Conservation (phyloP, 805 yeast species). For the Isabelozyma pseudorhagii region DNA sequence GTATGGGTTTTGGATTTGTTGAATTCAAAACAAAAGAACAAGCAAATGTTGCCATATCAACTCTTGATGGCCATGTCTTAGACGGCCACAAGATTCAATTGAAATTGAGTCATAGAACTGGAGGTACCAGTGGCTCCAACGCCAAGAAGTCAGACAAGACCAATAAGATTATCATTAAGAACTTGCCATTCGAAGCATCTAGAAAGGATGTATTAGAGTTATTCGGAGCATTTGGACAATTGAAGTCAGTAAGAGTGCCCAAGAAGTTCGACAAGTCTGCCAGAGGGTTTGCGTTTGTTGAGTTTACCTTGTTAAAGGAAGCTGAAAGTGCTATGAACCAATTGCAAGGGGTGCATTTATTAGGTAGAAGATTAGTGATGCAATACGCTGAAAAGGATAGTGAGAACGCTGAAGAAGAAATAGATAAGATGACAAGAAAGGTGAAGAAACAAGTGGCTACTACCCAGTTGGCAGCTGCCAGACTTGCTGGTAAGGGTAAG, state of each 20-base stretch:
- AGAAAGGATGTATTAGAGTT: conserved; percentile 90
- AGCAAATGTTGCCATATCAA: conserved; percentile 71
- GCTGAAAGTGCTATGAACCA: conserved; percentile 94
- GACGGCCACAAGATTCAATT: conserved; percentile 90
- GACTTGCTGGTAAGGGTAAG: conserved; percentile 71
- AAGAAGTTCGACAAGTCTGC: conserved; percentile 93
- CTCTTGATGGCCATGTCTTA: conserved; percentile 71
- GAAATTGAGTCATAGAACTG: conserved; percentile 80
- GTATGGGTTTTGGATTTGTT: conserved; percentile 98
- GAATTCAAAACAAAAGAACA: conserved; percentile 79
- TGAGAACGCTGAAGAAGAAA: conserved; percentile 83
- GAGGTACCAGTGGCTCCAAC: conserved; percentile 28
- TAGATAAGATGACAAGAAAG: conserved; percentile 83
- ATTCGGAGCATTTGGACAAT: conserved; percentile 91
- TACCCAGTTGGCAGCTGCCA: conserved; percentile 66
- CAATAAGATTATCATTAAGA: conserved; percentile 90
- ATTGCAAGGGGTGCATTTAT: conserved; percentile 90
- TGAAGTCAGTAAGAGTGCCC: conserved; percentile 93
- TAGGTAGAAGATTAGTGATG: conserved; percentile 92
- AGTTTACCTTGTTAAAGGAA: conserved; percentile 78
- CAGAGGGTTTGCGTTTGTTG: conserved; percentile 97
- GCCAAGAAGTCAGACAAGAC: conserved; percentile 39
- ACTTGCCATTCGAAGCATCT: conserved; percentile 93
- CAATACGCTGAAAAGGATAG: conserved; percentile 86
- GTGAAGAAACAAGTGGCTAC: conserved; percentile 79